Base-by-base conservation (phyloP, 23 red algal species). In the Gracilaria vermiculophylla region DNA sequence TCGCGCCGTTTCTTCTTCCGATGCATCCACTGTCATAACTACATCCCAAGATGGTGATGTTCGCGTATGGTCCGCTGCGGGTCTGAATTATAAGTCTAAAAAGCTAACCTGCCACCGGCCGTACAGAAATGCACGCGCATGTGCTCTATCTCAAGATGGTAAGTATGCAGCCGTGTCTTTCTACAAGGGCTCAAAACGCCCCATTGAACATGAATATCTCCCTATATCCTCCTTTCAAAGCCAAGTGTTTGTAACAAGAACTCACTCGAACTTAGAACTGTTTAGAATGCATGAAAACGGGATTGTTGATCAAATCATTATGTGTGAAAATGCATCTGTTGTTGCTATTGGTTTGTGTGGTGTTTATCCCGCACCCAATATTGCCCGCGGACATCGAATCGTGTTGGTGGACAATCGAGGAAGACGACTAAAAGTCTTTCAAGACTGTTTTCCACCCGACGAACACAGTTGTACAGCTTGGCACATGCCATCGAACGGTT, bases 91-190 rank as follows among this genome's bases (percentile, higher is more conserved):
- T 19, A 47, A 4, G 0, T 1, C 17, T 6, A 24, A 73, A 3
- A 73, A 47, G 40, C 19, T 73, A 20, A 24, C 67, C 28, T 73
- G 44, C 37, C n/a, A 42, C 25, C 39, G n/a, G 8, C 17, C 36
- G 31, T 48, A 17, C 37, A 47, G 24, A 7, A 73, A 73, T 48
- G 67, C 67, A 42, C 67, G 67, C 1, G 36, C 67, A 24, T 73
- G 67, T 48, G 67, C 67, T 48, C 1, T 73, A 42, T 73, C 67
- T 39, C 37, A 28, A 5, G 67, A 73, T 3, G 67, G 28, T 12
- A 42, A 73, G 67, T 73, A 73, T 23, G 67, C 32, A 5, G 67
- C 67, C 15, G 39, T 73, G 36, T 73, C 67, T 17, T 73, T 73
- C 67, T 73, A 73, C 67, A 73, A 34, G 32, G 67, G 67, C 37